Conservation (phyloP, 2,329 filamentous ascomycete genomes). For the Aspergillus sp. region DNA sequence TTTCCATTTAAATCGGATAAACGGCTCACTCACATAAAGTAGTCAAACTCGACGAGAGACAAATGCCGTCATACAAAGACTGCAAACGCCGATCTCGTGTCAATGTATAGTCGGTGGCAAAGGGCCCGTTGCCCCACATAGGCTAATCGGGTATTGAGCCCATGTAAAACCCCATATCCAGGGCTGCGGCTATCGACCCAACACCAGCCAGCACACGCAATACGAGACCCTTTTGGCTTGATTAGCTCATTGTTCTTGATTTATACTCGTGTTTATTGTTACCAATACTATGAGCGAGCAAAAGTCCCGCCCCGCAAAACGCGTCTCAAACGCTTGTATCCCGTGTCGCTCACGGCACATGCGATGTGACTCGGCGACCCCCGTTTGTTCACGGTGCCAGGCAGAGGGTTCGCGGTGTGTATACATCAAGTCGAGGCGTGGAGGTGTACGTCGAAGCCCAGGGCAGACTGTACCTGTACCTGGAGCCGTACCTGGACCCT, state of each 20-base stretch:
- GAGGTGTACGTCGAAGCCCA: constrained; percentile 3
- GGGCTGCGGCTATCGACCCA: background rate
- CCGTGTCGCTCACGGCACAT: constrained; percentile 6
- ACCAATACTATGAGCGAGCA: background rate
- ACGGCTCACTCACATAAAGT: background rate
- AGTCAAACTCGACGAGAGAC: background rate
- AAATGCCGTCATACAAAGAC: background rate
- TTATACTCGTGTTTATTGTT: background rate
- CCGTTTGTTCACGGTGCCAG: constrained; percentile 2
- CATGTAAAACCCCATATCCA: background rate
- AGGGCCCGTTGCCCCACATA: background rate
- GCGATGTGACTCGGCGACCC: constrained; percentile 6
- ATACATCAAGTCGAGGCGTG: constrained; percentile 7
- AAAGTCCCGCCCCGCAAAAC: constrained; percentile 3
- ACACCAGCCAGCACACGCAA: background rate
- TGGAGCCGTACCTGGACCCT: no score
- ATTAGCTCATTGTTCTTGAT: background rate
- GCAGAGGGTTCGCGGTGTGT: constrained; percentile 1
- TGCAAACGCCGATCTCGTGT: background rate
- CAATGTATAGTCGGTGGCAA: background rate
- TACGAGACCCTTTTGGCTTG: background rate
- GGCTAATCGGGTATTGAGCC: constrained; percentile 3
- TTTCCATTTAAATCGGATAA: background rate
- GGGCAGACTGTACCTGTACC: background rate
- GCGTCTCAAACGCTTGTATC: constrained; percentile 9